Base-by-base conservation (phyloP, 129 eudicot genomes). In the Flaveria brownii region DNA sequence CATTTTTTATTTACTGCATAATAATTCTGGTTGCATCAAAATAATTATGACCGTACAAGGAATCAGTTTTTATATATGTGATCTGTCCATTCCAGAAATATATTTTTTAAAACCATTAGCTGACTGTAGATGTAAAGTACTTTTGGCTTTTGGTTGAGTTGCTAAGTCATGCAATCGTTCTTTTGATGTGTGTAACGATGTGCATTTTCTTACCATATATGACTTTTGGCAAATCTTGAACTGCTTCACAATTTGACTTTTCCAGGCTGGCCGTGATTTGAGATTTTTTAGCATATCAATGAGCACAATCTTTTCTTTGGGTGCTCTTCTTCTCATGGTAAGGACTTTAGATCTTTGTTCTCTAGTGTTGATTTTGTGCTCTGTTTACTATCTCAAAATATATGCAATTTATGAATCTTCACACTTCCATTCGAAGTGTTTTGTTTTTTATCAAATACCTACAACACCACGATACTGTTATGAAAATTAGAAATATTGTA, bases 221-320 rank as follows among this genome's bases (percentile, higher is more conserved):
- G 70, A 57, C 64, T 20, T 18, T 18, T 57, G 33, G 64, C 64
- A 57, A 57, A 57, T 1, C 64, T 20, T 57, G 64, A 57, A 18
- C 33, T 57, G 20, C 64, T 18, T 76, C 45, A 18, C 64, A 36
- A 41, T 11, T 15, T 71, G 70, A 63, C 43, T 18, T 74, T 26
- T 86, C 86, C 89, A 94, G 99, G 97, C 99, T 73, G 99, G 99
- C 63, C 85, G 97, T 14, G 99, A 95, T 78, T 86, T 95, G 77
- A 87, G 83, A 82, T 95, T 87, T 72, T 84, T 91, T 43, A 89
- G 99, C 65, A 57, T 84, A 66, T 82, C 99, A 33, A 95, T 95
- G 99, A 89, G 82, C 80, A 76, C 82, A 12, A 86, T 90, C 42
- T 85, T 95, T 80, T 28, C 65, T 43, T 61, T 91, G 70, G 96